phyloP scores from a whole-genome alignment of 2,329 filamentous ascomycete species.

The Fonsecaea nubica region DNA sequence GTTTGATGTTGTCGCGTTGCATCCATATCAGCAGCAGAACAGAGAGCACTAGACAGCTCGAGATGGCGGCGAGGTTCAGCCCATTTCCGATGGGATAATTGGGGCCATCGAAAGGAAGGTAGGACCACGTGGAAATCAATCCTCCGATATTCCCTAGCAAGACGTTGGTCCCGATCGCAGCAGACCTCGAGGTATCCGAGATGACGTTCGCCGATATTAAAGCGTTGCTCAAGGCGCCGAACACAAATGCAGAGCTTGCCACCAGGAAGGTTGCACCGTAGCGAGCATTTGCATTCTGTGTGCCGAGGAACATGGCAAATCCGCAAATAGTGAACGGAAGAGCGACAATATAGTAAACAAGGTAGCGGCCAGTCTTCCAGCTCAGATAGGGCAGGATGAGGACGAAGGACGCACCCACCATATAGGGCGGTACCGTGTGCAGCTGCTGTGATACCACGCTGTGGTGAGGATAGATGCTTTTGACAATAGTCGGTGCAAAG shows the following conservation, averaged over 20 bases:
- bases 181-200: conserved; percentile 71
- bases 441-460: conserved; percentile 70
- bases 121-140: conserved; percentile 69
- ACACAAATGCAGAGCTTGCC: conserved; percentile 67
- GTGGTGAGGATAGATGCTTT: conserved; percentile 68
- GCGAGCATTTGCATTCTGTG: conserved; percentile 58
- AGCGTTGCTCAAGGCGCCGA: conserved; percentile 70
- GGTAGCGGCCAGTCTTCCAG: conserved; percentile 66
- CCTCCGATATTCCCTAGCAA: conserved; percentile 78
- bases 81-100: conserved; percentile 75
- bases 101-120: conserved; percentile 68
- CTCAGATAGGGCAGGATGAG: conserved; percentile 66
- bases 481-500: conserved; percentile 73
- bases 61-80: conserved; percentile 69
- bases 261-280: conserved; percentile 76
- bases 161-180: conserved; percentile 70
- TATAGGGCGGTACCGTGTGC: conserved; percentile 72
- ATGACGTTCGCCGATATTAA: conserved; percentile 73
- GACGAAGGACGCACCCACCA: conserved; percentile 71
- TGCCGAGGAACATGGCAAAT: conserved; percentile 73
- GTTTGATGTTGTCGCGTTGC: conserved; percentile 65
- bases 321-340: conserved; percentile 71
- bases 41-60: conserved; percentile 60
- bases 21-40: conserved; percentile 65
- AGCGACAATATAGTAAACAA: conserved; percentile 65